Conservation (phyloP, 495 filamentous ascomycete species). For the Sphaerosporella brunnea region DNA sequence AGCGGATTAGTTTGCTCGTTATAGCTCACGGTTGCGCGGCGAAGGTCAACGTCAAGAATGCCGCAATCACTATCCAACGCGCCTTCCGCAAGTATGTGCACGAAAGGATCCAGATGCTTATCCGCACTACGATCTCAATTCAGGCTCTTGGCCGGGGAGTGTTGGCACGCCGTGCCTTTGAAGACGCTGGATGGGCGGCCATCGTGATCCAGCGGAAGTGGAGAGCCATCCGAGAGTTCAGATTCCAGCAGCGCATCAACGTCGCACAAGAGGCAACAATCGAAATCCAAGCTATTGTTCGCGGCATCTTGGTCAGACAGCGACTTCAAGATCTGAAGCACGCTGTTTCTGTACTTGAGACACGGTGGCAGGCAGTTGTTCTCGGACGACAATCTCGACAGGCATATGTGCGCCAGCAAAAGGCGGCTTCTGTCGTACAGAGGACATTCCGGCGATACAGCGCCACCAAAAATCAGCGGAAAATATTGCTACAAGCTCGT, state of each 20-base stretch:
- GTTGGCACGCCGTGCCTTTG: constrained; percentile 9
- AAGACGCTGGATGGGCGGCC: neutral
- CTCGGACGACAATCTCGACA: constrained; percentile 7
- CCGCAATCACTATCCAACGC: constrained; percentile 37
- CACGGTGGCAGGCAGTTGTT: constrained; percentile 8
- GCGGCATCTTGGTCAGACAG: constrained; percentile 15
- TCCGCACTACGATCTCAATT: constrained; percentile 14
- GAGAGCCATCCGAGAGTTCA: constrained; percentile 15
- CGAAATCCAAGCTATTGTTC: constrained; percentile 18
- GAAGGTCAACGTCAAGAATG: constrained; percentile 32
- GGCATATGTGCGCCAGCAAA: constrained; percentile 11
- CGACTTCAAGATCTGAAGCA: constrained; percentile 9
- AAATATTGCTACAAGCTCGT: constrained; percentile 7
- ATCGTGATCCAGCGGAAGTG: constrained; percentile 11
- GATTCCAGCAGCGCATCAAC: constrained; percentile 17
- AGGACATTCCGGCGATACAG: constrained; percentile 14
- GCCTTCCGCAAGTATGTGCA: constrained; percentile 25
- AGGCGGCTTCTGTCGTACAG: constrained; percentile 14
- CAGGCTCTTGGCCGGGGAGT: constrained; percentile 19
- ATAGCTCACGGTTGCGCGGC: constrained; percentile 33
- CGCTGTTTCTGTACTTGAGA: constrained; percentile 10
- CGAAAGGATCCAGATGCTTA: constrained; percentile 19
- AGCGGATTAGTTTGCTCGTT: constrained; percentile 30
- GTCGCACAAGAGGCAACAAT: constrained; percentile 14
- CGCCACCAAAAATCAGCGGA: constrained; percentile 5